phyloP scores from a whole-genome alignment of 768 basidiomycete species.

The Podaxis carcinomalis region DNA sequence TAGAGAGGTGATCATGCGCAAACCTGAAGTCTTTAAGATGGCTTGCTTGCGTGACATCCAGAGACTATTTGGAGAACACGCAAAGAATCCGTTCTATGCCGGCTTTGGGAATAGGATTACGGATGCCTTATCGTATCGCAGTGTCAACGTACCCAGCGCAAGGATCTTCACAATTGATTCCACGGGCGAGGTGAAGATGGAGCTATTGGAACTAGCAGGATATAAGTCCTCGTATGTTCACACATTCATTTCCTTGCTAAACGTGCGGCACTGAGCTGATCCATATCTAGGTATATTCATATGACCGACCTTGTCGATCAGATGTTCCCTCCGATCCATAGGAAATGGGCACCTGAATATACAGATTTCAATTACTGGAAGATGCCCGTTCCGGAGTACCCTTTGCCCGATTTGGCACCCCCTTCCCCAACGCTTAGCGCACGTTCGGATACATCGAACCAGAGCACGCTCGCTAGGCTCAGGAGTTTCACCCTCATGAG shows the following conservation, averaged over 20 bases:
- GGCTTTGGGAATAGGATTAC: constrained; percentile 99
- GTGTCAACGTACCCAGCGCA: constrained; percentile 89
- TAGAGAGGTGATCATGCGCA: constrained; percentile 98
- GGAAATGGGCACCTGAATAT: constrained; percentile 84
- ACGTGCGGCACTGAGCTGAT: not conserved
- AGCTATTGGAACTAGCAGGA: constrained; percentile 91
- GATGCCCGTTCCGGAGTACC: constrained; percentile 67
- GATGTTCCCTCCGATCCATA: constrained; percentile 96
- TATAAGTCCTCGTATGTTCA: constrained; percentile 87
- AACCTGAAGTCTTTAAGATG: constrained; percentile 99
- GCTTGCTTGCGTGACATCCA: constrained; percentile 95
- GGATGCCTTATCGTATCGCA: constrained; percentile 96
- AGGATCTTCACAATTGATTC: constrained; percentile 98
- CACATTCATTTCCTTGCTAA: not conserved
- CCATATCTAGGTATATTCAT: constrained; percentile 75
- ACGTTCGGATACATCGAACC: constrained; percentile 80
- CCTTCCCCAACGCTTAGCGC: constrained; percentile 94
- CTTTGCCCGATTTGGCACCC: constrained; percentile 76
- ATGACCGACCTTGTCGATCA: constrained; percentile 99
- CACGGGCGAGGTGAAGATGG: constrained; percentile 93
- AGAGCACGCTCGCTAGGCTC: constrained; percentile 68
- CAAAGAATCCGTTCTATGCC: constrained; percentile 84
- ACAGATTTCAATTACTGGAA: constrained; percentile 99
- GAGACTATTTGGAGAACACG: constrained; percentile 73
- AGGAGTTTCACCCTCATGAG: constrained; percentile 77